Base-by-base conservation (phyloP, 176 grass and related monocot species). In the Elymus sibiricus region DNA sequence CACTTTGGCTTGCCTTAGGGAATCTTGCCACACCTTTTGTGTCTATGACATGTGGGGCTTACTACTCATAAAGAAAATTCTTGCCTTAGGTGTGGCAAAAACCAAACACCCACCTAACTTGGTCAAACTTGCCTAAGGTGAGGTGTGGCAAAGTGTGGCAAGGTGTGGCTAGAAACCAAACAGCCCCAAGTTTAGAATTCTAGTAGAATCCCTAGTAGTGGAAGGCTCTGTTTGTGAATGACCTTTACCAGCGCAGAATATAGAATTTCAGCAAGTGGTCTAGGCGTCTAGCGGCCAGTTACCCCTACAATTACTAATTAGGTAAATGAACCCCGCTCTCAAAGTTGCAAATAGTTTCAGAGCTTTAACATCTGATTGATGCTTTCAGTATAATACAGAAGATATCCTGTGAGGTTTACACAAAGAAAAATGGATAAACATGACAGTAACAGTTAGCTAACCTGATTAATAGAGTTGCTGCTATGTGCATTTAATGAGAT, bases 401-500 rank as follows among this genome's bases (percentile, higher is more conserved):
- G 51, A 62, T 74, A 44, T 44, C 25, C 8, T 67, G 24, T 79
- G 21, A 66, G 51, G 26, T 82, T 56, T 62, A 44, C 58, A 34
- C 53, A 74, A 21, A 55, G 19, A 81, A 65, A 62, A 80, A 79
- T 63, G 25, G 14, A 72, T 28, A 31, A 82, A 58, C 17, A 58
- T 85, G 79, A 25, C 24, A 83, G 71, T 85, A 17, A 68, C 1
- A 80, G 37, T 34, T 40, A 84, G 80, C 86, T 83, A 60, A 98
- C 97, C 94, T 98, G 93, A 75, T 55, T 94, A 85, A 98, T 90
- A 91, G 92, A 98, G 84, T 67, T 94, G 81, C 61, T 91, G 81
- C 88, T 95, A 55, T 98, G 97, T 61, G 93, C 97, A 90, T 92
- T 98, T 70, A 98, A 92, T 78, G 97, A 89, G 75, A 98, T 87